Evolutionary conservation across 345 rosid species (phyloP).

Genomic region (Camelina sativa): DNA sequence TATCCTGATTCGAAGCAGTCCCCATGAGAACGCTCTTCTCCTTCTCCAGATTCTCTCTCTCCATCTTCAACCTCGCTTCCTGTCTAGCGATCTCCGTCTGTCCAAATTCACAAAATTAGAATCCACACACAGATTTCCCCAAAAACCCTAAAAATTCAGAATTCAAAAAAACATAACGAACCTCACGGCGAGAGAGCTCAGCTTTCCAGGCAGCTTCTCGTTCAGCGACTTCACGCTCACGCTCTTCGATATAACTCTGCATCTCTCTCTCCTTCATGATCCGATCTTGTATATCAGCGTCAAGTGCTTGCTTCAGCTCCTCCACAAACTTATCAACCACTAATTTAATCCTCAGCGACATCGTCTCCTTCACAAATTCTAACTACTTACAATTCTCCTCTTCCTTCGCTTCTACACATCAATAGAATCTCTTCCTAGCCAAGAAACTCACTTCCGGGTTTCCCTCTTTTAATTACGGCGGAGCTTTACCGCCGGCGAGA

Average conservation of each 20-base stretch:
- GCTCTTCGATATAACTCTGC: slow-evolving; percentile 96
- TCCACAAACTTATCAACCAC: slow-evolving; percentile 97
- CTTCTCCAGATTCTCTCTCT: slow-evolving; percentile 93
- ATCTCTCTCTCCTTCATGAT: slow-evolving; percentile 98
- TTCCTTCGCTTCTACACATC: neutral
- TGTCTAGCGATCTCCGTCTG: slow-evolving; percentile 94
- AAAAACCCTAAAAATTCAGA: neutral
- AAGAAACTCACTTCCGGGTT: neutral
- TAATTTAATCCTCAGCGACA: slow-evolving; percentile 86
- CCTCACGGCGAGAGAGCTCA: slow-evolving; percentile 97
- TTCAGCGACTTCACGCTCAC: slow-evolving; percentile 97
- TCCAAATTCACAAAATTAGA: neutral
- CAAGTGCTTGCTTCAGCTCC: slow-evolving; percentile 94
- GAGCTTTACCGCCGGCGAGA: slow-evolving; percentile 32
- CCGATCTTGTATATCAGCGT: slow-evolving; percentile 94
- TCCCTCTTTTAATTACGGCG: neutral
- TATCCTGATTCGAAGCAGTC: slow-evolving; percentile 91
- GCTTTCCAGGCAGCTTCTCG: slow-evolving; percentile 99
- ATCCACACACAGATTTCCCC: neutral
- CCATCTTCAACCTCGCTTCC: slow-evolving; percentile 94
- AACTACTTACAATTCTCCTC: neutral
- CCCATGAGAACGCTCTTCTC: slow-evolving; percentile 99
- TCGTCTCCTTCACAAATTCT: slow-evolving; percentile 28
- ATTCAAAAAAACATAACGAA: neutral
- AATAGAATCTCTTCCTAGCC: neutral